Evolutionary conservation across 352 stramenopile species (phyloP), one percentile per base, ranked within the genome.

Genomic region (Plasmopara halstedii): DNA sequence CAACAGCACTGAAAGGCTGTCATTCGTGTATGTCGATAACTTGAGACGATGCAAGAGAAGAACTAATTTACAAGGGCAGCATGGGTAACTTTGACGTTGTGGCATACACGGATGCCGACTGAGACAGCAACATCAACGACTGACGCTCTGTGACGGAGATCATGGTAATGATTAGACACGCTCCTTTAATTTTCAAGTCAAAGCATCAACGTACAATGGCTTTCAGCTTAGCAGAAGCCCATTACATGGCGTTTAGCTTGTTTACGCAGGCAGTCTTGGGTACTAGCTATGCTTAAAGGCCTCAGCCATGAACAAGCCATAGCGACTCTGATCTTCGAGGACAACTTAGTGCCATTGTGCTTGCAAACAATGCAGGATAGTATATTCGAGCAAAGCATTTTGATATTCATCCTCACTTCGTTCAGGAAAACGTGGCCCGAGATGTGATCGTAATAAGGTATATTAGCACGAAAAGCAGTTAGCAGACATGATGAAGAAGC

Each of bases 311-410:
- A 38, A 18, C 17, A 46, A 33, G 38, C 32, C 21, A 15, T 20
- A 34, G 38, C 22, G 2, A 33, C 13, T 0, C 9, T n/a, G 9
- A 27, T 36, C 1, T 36, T 22, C 19, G 20, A 49, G n/a, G 42
- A 42, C 20, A 49, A 49, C 1, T 31, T 41, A 20, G 42, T 1
- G 27, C 19, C 6, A 34, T 40, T 32, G 20, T n/a, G 4, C 19
- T 41, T 6, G 42, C 31, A 17, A 39, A 4, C 7, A 49, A 41
- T 20, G 42, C 42, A 18, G 42, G 42, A 6, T 49, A 41, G 15
- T 2, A 41, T 13, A 31, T 31, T n/a, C 11, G 31, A n/a, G 34
- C 42, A 3, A 41, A 42, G 21, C 32, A 42, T 9, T 7, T 42
- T 1, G 22, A 50, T 17, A 42, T 42, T 9, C 21, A 11, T 14